phyloP scores from a whole-genome alignment of 352 stramenopile species.

The Phytophthora ohioensis region DNA sequence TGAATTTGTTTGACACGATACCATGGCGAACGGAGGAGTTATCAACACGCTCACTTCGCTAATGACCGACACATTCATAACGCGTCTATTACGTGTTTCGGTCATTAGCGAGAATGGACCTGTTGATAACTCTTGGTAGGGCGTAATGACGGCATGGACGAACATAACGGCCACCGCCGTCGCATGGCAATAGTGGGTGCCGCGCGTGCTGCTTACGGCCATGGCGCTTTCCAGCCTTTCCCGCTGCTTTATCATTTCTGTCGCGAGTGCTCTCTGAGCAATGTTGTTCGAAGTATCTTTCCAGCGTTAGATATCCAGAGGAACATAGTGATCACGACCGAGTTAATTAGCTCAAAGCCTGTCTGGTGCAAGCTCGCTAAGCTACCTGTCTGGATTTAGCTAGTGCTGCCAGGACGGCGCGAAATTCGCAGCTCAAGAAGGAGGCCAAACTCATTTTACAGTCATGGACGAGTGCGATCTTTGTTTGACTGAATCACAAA shows the following conservation, averaged over 20 bases:
- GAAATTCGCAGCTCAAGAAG: background rate
- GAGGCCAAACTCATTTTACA: slow-evolving; percentile 1
- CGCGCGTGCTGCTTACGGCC: no score
- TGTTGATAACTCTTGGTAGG: background rate
- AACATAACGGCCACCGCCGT: slow-evolving; percentile 19
- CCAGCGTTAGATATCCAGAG: slow-evolving; percentile 17
- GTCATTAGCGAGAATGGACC: no score
- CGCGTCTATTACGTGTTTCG: no score
- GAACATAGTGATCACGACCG: background rate
- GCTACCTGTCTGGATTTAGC: background rate
- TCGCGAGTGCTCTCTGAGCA: slow-evolving; percentile 22
- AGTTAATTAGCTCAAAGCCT: no score
- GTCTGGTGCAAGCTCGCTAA: no score
- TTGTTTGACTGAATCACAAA: slow-evolving; percentile 23
- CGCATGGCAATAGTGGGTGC: background rate
- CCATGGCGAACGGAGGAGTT: no score
- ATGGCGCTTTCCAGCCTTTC: no score
- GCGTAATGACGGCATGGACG: slow-evolving; percentile 8
- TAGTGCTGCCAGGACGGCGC: background rate
- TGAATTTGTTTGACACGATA: background rate
- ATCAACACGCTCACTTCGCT: no score
- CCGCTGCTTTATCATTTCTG: background rate
- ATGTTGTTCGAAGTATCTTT: slow-evolving; percentile 43
- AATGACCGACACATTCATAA: no score
- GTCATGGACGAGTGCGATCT: slow-evolving; percentile 13